These are phyloP conservation scores for Nicotiana undulata DNA, from an alignment of 257 asterid species.

Conservation along the genomic window DNA sequence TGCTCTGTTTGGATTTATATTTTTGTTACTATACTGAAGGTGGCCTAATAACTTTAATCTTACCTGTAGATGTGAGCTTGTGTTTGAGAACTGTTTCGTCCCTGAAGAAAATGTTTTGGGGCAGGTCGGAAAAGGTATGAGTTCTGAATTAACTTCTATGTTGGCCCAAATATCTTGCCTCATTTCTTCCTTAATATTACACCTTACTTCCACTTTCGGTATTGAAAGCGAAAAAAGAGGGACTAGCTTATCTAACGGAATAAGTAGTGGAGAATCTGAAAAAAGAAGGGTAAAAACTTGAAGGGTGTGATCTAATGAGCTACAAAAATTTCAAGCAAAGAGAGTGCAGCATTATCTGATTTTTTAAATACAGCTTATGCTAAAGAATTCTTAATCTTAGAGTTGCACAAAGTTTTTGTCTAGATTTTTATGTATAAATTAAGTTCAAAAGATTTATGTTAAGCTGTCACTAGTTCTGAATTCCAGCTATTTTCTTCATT, in stretches of 20 bases:
- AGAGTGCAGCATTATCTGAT: neutral
- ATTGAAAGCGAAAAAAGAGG: neutral
- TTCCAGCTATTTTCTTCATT: too few relatives aligned
- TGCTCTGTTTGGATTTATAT: slow-evolving; percentile 6
- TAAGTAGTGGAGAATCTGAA: neutral
- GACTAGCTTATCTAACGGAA: neutral
- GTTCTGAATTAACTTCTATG: neutral
- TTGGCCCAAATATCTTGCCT: neutral
- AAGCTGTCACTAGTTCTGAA: too few relatives aligned
- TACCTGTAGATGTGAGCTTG: slow-evolving; percentile 90
- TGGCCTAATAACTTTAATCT: slow-evolving; percentile 13
- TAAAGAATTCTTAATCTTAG: neutral
- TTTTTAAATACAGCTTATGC: neutral
- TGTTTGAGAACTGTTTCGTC: slow-evolving; percentile 89
- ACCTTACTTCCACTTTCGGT: neutral
- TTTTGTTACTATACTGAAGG: neutral
- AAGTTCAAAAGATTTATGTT: too few relatives aligned
- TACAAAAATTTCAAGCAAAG: neutral
- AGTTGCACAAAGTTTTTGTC: neutral
- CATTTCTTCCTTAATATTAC: neutral
- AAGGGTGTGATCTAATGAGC: neutral
- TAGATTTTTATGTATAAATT: neutral
- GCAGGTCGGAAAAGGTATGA: slow-evolving; percentile 89
- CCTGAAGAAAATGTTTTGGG: slow-evolving; percentile 88
- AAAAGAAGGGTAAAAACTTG: neutral